phyloP scores from a whole-genome alignment of 2,329 filamentous ascomycete genomes.

The Chalaropsis ovoidea region DNA sequence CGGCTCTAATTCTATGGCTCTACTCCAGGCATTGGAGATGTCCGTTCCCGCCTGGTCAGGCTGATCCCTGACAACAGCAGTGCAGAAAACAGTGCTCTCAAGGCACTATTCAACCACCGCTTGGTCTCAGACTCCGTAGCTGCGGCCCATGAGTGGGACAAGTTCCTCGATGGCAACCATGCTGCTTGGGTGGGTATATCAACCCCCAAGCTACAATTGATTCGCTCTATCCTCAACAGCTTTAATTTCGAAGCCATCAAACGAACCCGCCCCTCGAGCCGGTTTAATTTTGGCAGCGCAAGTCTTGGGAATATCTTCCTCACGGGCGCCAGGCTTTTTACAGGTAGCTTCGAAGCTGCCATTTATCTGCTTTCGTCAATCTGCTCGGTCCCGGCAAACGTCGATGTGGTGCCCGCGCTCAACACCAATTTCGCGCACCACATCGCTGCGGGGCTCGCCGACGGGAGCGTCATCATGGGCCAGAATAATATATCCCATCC shows the following conservation, averaged over 20 bases:
- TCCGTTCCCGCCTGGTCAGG: conserved; percentile 61
- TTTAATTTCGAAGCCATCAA: conserved; percentile 72
- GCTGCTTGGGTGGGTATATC: conserved; percentile 61
- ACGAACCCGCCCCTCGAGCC: conserved; percentile 58
- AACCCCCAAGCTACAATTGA: conserved; percentile 63
- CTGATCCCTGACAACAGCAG: conserved; percentile 62
- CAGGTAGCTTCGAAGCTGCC: conserved; percentile 81
- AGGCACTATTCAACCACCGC: conserved; percentile 77
- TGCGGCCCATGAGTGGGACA: conserved; percentile 73
- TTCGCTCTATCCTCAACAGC: conserved; percentile 65
- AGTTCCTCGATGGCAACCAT: conserved; percentile 76
- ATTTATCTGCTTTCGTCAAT: conserved; percentile 84
- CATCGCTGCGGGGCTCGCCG: conserved; percentile 69
- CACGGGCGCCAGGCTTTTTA: conserved; percentile 79
- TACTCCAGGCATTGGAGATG: conserved; percentile 46
- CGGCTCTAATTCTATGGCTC: conserved; percentile 32
- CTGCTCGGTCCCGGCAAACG: conserved; percentile 66
- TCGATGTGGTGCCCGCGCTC: conserved; percentile 76
- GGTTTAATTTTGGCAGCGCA: conserved; percentile 67
- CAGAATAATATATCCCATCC: conserved; percentile 92
- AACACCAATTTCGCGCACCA: conserved; percentile 95
- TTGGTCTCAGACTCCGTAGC: conserved; percentile 48
- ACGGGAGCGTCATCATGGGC: conserved; percentile 71
- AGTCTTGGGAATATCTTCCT: conserved; percentile 72
- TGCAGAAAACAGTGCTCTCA: conserved; percentile 63